A percentile compares a stretch with the other conserved stretches of the same genome.
These are phyloP conservation scores for Saccharomycopsis vini DNA, from an alignment of 805 yeast genomes.

Conservation along the genomic window DNA sequence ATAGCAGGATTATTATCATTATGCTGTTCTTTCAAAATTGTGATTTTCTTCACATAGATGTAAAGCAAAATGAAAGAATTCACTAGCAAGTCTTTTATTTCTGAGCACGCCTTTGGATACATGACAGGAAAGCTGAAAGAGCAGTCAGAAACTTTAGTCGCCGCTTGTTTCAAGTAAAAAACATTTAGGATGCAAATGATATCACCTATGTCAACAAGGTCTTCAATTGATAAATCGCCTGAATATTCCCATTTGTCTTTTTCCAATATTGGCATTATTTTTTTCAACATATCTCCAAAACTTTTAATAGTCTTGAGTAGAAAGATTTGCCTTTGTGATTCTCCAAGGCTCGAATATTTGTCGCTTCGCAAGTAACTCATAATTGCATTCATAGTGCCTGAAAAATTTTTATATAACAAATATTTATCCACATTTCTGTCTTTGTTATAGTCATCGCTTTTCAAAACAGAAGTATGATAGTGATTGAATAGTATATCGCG, in stretches of 20 bases:
- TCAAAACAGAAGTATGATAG: constrained; percentile 1
- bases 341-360: not conserved
- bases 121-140: not conserved
- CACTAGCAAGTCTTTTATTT: constrained; percentile 6
- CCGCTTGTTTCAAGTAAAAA: constrained; percentile 6
- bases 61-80: constrained; percentile 7
- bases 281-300: constrained; percentile 5
- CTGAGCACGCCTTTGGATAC: constrained; percentile 1
- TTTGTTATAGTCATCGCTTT: not conserved
- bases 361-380: not conserved
- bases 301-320: constrained; percentile 7
- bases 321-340: not conserved
- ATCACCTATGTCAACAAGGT: constrained; percentile 1
- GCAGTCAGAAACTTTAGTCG: not conserved
- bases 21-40: not conserved
- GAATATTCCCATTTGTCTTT: not conserved
- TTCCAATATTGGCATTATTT: constrained; percentile 1
- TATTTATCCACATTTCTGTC: not conserved
- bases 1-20: not conserved
- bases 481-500: constrained; percentile 64
- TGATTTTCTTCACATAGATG: constrained; percentile 2
- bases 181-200: constrained; percentile 1
- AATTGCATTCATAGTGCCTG: not conserved
- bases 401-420: constrained; percentile 7
- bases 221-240: not conserved